Evolutionary conservation across 768 basidiomycete species (phyloP), one percentile per base, ranked within the genome.

Genomic region (Leccinum subtestaceum): DNA sequence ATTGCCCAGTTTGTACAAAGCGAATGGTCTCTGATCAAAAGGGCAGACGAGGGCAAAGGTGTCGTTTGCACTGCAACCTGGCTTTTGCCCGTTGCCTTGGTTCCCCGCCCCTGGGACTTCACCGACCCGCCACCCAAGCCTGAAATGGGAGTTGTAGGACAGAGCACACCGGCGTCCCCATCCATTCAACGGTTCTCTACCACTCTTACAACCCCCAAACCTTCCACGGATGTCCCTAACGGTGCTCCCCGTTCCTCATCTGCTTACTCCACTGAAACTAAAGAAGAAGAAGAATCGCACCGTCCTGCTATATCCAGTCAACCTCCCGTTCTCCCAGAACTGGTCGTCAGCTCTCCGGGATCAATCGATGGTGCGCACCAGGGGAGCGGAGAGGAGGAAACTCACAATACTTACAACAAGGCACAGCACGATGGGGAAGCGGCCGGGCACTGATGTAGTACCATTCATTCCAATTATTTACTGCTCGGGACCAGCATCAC

Each of bases 1-100:
- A 84, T 93, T 53, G 78, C 88, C 15, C 87, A 88, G 62, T 94
- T 84, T 72, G 75, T 90, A 63, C 88, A 94, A 63, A 84, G 82
- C 47, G 91, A 95, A 68, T 93, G 85, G 78, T 74, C 71, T 49
- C 57, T 79, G 43, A 89, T 95, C 68, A 79, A 82, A 66, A 74
- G 68, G 21, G 83, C 87, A 64, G 80, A 94, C 64, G 66, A 76
- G 53, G 92, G 93, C 1, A 71, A 83, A 65, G 93, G 93, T 19
- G 93, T 94, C 38, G 85, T 95, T 34, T 92, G 93, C 67, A 88
- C 91, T 52, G 88, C 93, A 6, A 95, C 93, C n/a, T 95, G 93
- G 89, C 81, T 92, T 52, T 83, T 93, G 80, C 91, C 91, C 21
- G 83, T 85, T 53, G 91, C 91, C 4, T 76, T 93, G 74, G 83